Conservation (phyloP, 495 filamentous ascomycete genomes). For the Achaetomiella virescens region DNA sequence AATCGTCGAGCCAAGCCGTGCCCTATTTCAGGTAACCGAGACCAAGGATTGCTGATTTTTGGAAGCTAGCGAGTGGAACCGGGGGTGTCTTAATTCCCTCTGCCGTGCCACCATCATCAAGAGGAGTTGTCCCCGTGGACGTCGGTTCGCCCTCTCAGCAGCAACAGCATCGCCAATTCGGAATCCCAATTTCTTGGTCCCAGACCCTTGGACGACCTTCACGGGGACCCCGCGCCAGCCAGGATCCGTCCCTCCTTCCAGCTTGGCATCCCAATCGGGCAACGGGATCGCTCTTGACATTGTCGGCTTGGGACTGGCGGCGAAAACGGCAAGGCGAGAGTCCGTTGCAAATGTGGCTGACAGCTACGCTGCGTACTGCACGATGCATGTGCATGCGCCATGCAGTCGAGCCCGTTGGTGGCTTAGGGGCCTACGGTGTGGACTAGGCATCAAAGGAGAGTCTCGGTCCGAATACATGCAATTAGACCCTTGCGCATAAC, state of each 20-base stretch:
- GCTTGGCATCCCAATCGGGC: background rate
- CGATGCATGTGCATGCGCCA: conserved; percentile 15
- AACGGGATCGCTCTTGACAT: background rate
- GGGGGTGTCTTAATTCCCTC: conserved; percentile 5
- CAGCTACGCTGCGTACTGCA: background rate
- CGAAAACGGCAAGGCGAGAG: background rate
- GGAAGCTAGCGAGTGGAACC: too few species aligned
- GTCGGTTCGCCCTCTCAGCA: background rate
- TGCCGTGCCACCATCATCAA: conserved; percentile 6
- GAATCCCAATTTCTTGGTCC: too few species aligned
- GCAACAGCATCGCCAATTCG: background rate
- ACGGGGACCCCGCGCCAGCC: background rate
- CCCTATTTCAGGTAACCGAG: conserved; percentile 29
- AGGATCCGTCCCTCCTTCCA: background rate
- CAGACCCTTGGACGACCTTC: background rate
- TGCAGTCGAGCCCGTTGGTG: conserved; percentile 14
- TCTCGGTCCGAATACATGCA: conserved; percentile 28
- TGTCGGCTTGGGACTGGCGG: background rate
- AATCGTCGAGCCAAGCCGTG: conserved; percentile 5
- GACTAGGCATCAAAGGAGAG: conserved; percentile 11
- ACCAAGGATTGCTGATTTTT: too few species aligned
- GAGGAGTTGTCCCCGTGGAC: background rate
- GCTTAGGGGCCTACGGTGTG: conserved; percentile 2
- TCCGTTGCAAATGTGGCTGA: conserved; percentile 4
- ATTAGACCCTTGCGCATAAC: conserved; percentile 11